Percentiles rank a stretch among this genome's conserved stretches.
These are phyloP conservation scores for Cladosporium velox DNA, from an alignment of 2,329 filamentous ascomycete genomes.

Conservation along the genomic window DNA sequence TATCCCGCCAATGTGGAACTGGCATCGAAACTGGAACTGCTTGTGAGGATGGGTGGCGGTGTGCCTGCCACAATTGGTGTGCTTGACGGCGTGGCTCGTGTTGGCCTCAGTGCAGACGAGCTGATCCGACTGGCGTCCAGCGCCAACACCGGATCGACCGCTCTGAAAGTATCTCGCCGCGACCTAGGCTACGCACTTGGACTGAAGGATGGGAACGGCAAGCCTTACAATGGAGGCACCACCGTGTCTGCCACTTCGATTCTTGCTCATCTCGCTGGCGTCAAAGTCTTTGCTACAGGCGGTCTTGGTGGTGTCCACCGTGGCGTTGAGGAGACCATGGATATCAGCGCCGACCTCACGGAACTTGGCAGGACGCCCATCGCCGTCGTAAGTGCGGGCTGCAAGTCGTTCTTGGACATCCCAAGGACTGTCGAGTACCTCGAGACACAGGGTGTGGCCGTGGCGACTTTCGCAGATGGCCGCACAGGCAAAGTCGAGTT, in stretches of 20 bases:
- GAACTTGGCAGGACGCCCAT: slow-evolving; percentile 89
- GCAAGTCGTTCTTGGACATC: slow-evolving; percentile 95
- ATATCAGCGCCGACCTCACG: slow-evolving; percentile 92
- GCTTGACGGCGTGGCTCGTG: slow-evolving; percentile 75
- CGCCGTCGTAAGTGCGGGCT: slow-evolving; percentile 84
- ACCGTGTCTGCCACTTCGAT: slow-evolving; percentile 94
- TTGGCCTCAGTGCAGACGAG: slow-evolving; percentile 74
- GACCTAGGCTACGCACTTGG: slow-evolving; percentile 83
- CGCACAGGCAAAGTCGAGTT: slow-evolving; percentile 74
- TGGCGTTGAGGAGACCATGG: slow-evolving; percentile 81
- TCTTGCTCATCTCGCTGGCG: slow-evolving; percentile 80
- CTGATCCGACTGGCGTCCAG: slow-evolving; percentile 67
- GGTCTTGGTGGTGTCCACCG: slow-evolving; percentile 93
- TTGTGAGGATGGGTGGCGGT: slow-evolving; percentile 78
- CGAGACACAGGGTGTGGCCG: slow-evolving; percentile 73
- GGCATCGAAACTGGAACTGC: slow-evolving; percentile 75
- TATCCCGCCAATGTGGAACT: slow-evolving; percentile 74
- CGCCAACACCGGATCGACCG: slow-evolving; percentile 56
- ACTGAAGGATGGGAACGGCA: slow-evolving; percentile 66
- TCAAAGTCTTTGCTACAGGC: slow-evolving; percentile 91
- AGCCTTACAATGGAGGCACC: slow-evolving; percentile 79
- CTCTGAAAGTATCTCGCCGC: slow-evolving; percentile 81
- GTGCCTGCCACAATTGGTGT: slow-evolving; percentile 91
- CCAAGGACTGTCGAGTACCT: slow-evolving; percentile 81
- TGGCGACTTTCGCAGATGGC: slow-evolving; percentile 87